A percentile compares a stretch with the other conserved stretches of the same genome.
These are phyloP conservation scores for Leptodermis oblonga DNA, from an alignment of 257 asterid genomes.

Conservation along the genomic window DNA sequence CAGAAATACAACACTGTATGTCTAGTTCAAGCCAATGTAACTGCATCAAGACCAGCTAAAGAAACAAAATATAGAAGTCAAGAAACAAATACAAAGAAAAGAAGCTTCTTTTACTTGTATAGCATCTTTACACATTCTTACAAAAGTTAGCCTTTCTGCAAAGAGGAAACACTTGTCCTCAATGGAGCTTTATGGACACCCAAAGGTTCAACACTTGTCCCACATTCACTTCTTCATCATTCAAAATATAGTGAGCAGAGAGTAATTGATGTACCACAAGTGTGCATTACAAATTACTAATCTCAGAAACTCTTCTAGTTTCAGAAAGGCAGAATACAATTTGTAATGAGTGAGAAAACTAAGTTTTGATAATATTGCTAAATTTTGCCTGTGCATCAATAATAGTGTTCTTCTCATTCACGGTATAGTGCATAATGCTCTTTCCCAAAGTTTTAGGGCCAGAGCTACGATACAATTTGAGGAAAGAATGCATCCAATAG, in stretches of 20 bases:
- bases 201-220: neutral
- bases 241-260: neutral
- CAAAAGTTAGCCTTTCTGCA: neutral
- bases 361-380: neutral
- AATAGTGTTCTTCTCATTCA: neutral
- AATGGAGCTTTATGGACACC: neutral
- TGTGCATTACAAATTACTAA: neutral
- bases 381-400: neutral
- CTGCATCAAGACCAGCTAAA: neutral
- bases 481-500: too few relatives aligned
- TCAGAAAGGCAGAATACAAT: too few relatives aligned
- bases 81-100: neutral
- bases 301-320: neutral
- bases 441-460: too few relatives aligned
- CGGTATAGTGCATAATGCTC: too few relatives aligned
- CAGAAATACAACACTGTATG: neutral
- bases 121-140: neutral
- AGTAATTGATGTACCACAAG: neutral
- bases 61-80: neutral
- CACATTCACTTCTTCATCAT: neutral
- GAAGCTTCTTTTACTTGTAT: neutral
- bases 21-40: neutral
- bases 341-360: neutral
- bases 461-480: neutral
- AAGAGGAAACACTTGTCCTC: neutral